Evolutionary conservation across 805 yeast genomes (phyloP).

Genomic region (Nematodospora valgi): DNA sequence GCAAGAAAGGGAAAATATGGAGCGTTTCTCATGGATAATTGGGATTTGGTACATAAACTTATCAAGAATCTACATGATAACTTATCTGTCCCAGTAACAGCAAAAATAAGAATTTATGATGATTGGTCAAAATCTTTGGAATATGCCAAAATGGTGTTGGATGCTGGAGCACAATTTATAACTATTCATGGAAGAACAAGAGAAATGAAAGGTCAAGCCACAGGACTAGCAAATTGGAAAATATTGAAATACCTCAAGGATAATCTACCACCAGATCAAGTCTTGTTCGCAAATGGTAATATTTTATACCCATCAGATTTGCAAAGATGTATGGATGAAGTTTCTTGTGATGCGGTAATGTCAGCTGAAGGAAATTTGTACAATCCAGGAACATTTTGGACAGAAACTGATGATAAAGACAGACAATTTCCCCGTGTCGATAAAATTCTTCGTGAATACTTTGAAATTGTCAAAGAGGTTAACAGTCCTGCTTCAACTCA

Average conservation of each 20-base stretch:
- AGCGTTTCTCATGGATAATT: constrained; percentile 93
- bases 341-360: constrained; percentile 89
- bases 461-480: constrained; percentile 66
- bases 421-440: constrained; percentile 85
- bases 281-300: constrained; percentile 92
- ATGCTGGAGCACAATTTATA: constrained; percentile 93
- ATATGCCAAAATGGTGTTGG: constrained; percentile 84
- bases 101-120: constrained; percentile 87
- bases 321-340: constrained; percentile 57
- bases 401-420: constrained; percentile 47
- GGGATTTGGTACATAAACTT: constrained; percentile 74
- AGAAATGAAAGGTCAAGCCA: constrained; percentile 95
- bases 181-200: constrained; percentile 95
- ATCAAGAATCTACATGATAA: constrained; percentile 73
- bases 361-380: constrained; percentile 93
- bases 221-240: constrained; percentile 95
- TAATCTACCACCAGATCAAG: constrained; percentile 73
- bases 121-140: constrained; percentile 77
- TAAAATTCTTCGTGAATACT: constrained; percentile 76
- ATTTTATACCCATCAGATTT: constrained; percentile 87
- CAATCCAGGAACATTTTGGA: constrained; percentile 89
- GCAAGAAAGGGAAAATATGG: constrained; percentile 96
- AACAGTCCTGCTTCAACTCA: constrained; percentile 71
- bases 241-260: constrained; percentile 71
- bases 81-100: constrained; percentile 85